Conservation (phyloP, 1,284 basidiomycete genomes). For the Abortiporus biennis region DNA sequence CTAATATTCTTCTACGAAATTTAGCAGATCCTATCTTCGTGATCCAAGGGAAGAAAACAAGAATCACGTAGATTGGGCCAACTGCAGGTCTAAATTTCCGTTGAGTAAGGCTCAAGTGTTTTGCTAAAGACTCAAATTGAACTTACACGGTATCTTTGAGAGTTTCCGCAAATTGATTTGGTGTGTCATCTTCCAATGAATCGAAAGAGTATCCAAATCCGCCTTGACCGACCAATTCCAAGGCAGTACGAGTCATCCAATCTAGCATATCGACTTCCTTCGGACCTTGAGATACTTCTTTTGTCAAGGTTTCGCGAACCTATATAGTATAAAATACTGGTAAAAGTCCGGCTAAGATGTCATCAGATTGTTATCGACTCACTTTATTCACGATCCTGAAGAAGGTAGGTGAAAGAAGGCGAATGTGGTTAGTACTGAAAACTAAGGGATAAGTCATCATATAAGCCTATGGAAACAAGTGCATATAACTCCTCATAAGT, state of each 20-base stretch:
- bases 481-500: neutral
- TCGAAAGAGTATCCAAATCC: slow-evolving; percentile 7
- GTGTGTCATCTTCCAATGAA: neutral
- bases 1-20: slow-evolving; percentile 2
- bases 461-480: neutral
- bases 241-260: slow-evolving; percentile 8
- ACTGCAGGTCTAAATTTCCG: neutral
- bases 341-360: neutral
- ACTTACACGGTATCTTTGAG: slow-evolving; percentile 7
- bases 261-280: slow-evolving; percentile 7
- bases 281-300: neutral
- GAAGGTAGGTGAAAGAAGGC: slow-evolving; percentile 17
- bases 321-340: neutral
- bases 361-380: neutral
- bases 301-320: slow-evolving; percentile 1
- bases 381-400: slow-evolving; percentile 9
- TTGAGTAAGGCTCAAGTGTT: neutral
- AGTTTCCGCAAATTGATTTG: slow-evolving; percentile 4
- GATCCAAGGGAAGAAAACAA: too few species aligned
- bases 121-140: neutral
- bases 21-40: slow-evolving; percentile 6
- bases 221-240: slow-evolving; percentile 7
- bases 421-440: slow-evolving; percentile 17
- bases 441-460: too few species aligned
- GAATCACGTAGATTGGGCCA: slow-evolving; percentile 13